Evolutionary conservation across 2,329 filamentous ascomycete species (phyloP).

Genomic region (Zymoseptoria pseudotritici): DNA sequence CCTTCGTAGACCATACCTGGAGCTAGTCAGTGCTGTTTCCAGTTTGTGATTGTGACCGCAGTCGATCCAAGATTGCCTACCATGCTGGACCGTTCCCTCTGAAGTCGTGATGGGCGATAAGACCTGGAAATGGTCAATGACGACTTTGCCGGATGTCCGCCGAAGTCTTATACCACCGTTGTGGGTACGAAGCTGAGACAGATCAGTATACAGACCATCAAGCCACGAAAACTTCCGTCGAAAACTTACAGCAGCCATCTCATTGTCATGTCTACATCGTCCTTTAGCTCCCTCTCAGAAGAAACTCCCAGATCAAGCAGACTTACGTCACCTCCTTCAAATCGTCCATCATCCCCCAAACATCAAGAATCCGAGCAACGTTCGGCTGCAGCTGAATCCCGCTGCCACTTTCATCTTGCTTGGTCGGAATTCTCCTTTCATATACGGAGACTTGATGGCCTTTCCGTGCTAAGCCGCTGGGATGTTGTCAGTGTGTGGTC

Average conservation of each 20-base stretch:
- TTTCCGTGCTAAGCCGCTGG: slow-evolving; percentile 2
- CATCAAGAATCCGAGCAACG: slow-evolving; percentile 3
- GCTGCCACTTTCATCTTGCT: not conserved
- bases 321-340: slow-evolving; percentile 2
- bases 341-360: slow-evolving; percentile 1
- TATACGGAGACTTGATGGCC: slow-evolving; percentile 6
- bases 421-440: not conserved
- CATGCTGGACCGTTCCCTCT: not conserved
- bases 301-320: no score
- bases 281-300: no score
- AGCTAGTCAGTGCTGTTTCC: not conserved
- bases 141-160: not conserved
- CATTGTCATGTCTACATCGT: not conserved
- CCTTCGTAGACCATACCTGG: not conserved
- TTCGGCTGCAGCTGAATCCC: slow-evolving; percentile 9
- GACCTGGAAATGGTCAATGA: not conserved
- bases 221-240: not conserved
- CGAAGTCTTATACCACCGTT: not conserved
- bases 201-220: not conserved
- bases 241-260: slow-evolving; percentile 2
- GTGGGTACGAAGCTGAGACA: not conserved
- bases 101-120: slow-evolving; percentile 4
- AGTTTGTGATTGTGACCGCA: no score
- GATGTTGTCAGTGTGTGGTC: not conserved
- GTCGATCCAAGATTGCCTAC: not conserved